Evolutionary conservation across 768 basidiomycete species (phyloP).

Genomic region (Grammothele lineata): DNA sequence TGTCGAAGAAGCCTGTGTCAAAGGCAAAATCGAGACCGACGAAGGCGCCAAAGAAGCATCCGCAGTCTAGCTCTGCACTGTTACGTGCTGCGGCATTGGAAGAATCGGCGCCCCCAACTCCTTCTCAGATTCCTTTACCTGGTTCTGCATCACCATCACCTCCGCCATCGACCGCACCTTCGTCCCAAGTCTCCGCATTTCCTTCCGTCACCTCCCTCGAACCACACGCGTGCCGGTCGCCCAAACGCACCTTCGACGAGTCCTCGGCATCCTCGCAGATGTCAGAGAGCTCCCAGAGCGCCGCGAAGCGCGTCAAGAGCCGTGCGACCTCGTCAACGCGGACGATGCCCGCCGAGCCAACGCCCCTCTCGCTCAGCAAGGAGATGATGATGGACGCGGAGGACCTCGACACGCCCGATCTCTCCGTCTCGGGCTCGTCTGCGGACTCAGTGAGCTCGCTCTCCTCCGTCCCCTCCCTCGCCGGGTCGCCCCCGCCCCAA

Average conservation of each 20-base stretch:
- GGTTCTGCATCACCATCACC: slow-evolving; percentile 32
- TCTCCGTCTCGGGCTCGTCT: slow-evolving; percentile 21
- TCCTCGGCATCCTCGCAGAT: slow-evolving; percentile 39
- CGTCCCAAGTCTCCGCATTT: slow-evolving; percentile 14
- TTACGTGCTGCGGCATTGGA: too few species aligned
- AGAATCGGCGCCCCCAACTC: slow-evolving; percentile 28
- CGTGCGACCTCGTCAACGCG: slow-evolving; percentile 14
- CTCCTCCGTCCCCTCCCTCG: slow-evolving; percentile 32
- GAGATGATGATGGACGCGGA: slow-evolving; percentile 18
- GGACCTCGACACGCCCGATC: slow-evolving; percentile 26
- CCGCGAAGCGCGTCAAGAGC: slow-evolving; percentile 27
- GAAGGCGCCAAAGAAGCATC: too few species aligned
- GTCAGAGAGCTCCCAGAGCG: slow-evolving; percentile 27
- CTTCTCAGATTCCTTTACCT: slow-evolving; percentile 34
- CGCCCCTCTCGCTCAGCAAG: neutral
- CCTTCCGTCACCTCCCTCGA: slow-evolving; percentile 13
- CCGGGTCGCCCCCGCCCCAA: slow-evolving; percentile 29
- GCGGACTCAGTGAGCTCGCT: slow-evolving; percentile 34
- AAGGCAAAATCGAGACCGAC: slow-evolving; percentile 23
- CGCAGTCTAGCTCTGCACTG: too few species aligned
- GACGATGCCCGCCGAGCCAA: neutral
- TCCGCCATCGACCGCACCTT: slow-evolving; percentile 12
- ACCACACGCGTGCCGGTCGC: slow-evolving; percentile 41
- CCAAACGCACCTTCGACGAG: slow-evolving; percentile 60
- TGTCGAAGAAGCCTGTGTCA: slow-evolving; percentile 29